These are phyloP conservation scores for Penicillium desertorum DNA, from an alignment of 495 filamentous ascomycete species.

Conservation along the genomic window DNA sequence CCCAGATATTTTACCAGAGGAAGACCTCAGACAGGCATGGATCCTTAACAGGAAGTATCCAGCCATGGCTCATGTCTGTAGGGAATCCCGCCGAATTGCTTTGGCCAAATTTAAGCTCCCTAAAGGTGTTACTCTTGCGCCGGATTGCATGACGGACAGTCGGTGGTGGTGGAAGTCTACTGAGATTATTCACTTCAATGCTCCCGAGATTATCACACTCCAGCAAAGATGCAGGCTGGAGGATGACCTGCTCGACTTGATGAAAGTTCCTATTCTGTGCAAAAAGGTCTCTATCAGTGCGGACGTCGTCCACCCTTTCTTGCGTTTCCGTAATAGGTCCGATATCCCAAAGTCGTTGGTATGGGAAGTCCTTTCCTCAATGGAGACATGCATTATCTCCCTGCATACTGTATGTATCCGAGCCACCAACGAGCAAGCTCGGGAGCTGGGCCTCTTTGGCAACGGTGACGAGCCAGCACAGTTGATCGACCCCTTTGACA, in stretches of 20 bases:
- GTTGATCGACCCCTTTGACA: slow-evolving; percentile 1
- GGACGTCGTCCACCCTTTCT: slow-evolving; percentile 4
- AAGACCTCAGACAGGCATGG: slow-evolving; percentile 5
- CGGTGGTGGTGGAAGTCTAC: not conserved
- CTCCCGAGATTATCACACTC: not conserved
- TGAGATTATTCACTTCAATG: slow-evolving; percentile 5
- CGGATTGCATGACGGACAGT: not conserved
- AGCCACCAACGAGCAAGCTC: not conserved
- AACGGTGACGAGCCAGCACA: slow-evolving; percentile 1
- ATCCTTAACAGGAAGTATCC: not conserved
- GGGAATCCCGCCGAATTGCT: slow-evolving; percentile 1
- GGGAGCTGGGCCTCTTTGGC: not conserved
- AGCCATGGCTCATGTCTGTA: slow-evolving; percentile 2
- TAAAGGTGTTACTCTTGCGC: not conserved
- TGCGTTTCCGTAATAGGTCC: not conserved
- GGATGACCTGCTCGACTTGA: not conserved
- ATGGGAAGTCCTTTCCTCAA: not conserved
- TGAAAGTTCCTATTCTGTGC: not conserved
- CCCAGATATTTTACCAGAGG: slow-evolving; percentile 5
- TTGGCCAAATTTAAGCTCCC: not conserved
- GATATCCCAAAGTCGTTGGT: not conserved
- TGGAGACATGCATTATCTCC: not conserved
- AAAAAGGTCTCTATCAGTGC: slow-evolving; percentile 4
- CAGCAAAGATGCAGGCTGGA: not conserved
- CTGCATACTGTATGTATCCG: not conserved